phyloP scores from a whole-genome alignment of 331 rosid genomes.

The Quercus lobata region DNA sequence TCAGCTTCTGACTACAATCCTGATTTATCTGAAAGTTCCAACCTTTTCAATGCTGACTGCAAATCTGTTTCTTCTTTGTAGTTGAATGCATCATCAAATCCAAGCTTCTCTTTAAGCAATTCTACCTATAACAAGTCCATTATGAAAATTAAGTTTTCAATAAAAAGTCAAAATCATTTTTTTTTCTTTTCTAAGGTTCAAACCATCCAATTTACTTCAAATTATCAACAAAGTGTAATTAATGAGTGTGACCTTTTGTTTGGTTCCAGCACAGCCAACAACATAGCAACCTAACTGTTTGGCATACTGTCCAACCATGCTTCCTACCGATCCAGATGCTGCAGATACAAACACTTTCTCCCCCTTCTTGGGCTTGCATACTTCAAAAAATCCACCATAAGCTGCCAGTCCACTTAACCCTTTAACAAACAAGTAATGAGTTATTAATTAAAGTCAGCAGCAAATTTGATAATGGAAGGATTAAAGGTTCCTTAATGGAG shows the following conservation, averaged over 20 bases:
- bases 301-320: constrained; percentile 67
- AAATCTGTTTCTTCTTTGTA: constrained; percentile 65
- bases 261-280: constrained; percentile 62
- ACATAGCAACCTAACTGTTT: constrained; percentile 73
- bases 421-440: background rate
- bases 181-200: background rate
- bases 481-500: no score
- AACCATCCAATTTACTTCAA: background rate
- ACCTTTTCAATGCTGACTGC: constrained; percentile 54
- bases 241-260: constrained; percentile 32
- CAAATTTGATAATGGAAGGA: no score
- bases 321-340: constrained; percentile 61
- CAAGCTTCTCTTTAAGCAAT: constrained; percentile 58
- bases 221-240: background rate
- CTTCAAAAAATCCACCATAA: constrained; percentile 57
- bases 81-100: constrained; percentile 78
- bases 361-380: constrained; percentile 56
- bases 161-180: no score
- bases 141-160: background rate
- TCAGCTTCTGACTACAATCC: no score
- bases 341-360: constrained; percentile 75
- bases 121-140: constrained; percentile 31
- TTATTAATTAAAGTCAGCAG: background rate
- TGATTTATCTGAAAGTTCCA: background rate
- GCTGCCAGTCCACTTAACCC: constrained; percentile 67